These are phyloP conservation scores for Bryum argenteum DNA, from an alignment of 225 moss, liverwort and hornwort genomes.

Conservation along the genomic window DNA sequence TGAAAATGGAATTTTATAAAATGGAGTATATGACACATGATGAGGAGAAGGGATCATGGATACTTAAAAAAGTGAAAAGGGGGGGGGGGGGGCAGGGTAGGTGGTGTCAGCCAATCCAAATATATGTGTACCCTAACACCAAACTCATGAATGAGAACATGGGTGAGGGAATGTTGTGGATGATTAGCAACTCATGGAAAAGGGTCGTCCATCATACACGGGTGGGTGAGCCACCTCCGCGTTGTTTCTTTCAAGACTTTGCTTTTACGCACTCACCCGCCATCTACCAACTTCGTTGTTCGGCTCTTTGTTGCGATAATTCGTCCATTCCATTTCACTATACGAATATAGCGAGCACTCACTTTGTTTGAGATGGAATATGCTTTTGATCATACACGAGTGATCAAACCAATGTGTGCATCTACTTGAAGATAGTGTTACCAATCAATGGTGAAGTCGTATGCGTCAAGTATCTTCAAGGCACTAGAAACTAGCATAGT, in stretches of 20 bases:
- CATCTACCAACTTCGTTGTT: no score
- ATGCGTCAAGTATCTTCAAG: no score
- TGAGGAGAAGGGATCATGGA: background rate
- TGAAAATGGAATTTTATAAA: no score
- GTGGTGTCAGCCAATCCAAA: slow-evolving; percentile 27
- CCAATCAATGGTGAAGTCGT: no score
- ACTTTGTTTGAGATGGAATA: background rate
- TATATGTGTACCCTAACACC: background rate
- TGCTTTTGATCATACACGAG: background rate
- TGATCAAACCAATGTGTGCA: background rate
- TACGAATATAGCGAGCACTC: background rate
- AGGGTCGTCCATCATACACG: background rate
- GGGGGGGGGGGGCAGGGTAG: background rate
- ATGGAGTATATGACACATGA: no score
- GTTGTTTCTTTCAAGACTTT: background rate
- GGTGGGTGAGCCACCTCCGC: background rate
- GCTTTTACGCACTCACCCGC: background rate
- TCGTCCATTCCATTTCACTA: background rate
- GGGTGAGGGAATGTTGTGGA: slow-evolving; percentile 26
- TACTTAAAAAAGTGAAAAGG: background rate
- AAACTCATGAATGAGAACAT: slow-evolving; percentile 16
- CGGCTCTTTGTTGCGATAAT: no score
- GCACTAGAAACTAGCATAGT: no score
- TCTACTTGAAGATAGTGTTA: no score
- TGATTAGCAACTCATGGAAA: background rate